Percentiles rank a stretch among this genome's conserved stretches.
These are phyloP conservation scores for Pseudogymnoascus pannorum DNA, from an alignment of 2,329 filamentous ascomycete genomes.

Conservation along the genomic window DNA sequence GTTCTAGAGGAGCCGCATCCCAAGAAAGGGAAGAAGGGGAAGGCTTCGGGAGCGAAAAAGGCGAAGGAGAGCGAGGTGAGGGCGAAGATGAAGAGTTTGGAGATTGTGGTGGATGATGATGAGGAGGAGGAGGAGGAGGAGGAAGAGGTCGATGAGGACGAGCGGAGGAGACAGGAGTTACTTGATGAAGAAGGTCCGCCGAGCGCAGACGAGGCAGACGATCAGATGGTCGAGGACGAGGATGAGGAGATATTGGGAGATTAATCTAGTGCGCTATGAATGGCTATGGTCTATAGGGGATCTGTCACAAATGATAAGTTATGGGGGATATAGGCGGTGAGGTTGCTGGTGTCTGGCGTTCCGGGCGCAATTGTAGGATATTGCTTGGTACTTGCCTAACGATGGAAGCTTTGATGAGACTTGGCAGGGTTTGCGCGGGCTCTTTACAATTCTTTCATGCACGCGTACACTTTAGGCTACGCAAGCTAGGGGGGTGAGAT, in stretches of 20 bases:
- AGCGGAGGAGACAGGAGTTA: conserved; percentile 34
- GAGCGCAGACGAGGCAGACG: conserved; percentile 47
- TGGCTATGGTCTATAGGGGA: background rate
- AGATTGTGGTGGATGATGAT: conserved; percentile 25
- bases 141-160: conserved; percentile 13
- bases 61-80: conserved; percentile 22
- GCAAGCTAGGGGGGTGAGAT: background rate
- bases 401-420: background rate
- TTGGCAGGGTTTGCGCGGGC: conserved; percentile 2
- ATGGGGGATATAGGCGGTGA: background rate
- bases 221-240: conserved; percentile 50
- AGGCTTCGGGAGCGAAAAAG: conserved; percentile 36
- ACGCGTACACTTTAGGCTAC: background rate
- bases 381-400: background rate
- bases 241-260: conserved; percentile 5
- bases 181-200: conserved; percentile 35
- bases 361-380: background rate
- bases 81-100: conserved; percentile 20
- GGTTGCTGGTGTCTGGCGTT: conserved; percentile 5
- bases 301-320: background rate
- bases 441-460: background rate
- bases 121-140: conserved; percentile 24
- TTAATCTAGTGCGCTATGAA: background rate
- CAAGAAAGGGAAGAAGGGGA: conserved; percentile 31
- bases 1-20: conserved; percentile 67